A percentile compares a stretch with the other conserved stretches of the same genome.
Conservation (phyloP, 495 filamentous ascomycete species). For the Penicillium odoratum region DNA sequence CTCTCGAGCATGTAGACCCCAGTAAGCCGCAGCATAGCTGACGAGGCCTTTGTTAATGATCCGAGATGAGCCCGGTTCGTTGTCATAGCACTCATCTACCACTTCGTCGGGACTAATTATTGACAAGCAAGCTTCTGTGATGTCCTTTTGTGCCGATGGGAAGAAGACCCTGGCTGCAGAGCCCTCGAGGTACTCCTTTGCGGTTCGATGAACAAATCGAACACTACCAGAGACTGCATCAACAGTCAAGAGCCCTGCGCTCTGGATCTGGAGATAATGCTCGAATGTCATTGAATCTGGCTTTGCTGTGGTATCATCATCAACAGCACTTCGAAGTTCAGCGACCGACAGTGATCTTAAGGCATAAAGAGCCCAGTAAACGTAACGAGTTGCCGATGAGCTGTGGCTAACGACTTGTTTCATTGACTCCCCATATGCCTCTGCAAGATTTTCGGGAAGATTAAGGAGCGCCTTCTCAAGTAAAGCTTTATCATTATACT, state of each 20-base stretch:
- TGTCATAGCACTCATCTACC: constrained; percentile 36
- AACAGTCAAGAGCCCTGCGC: constrained; percentile 27
- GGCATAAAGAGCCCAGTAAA: constrained; percentile 36
- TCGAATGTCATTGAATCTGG: constrained; percentile 16
- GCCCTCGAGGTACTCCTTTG: constrained; percentile 33
- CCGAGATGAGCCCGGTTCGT: constrained; percentile 9
- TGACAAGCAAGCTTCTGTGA: constrained; percentile 32
- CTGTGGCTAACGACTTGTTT: constrained; percentile 30
- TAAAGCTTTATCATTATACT: constrained; percentile 22
- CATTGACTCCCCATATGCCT: constrained; percentile 38
- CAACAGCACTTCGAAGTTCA: constrained; percentile 26
- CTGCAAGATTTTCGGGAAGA: constrained; percentile 32
- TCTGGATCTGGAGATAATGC: constrained; percentile 17
- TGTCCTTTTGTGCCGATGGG: constrained; percentile 31
- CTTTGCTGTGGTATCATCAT: neutral
- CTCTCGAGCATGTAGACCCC: constrained; percentile 34
- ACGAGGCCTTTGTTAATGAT: constrained; percentile 15
- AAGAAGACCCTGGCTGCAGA: constrained; percentile 36
- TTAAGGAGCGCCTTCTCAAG: constrained; percentile 29
- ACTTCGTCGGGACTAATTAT: constrained; percentile 32
- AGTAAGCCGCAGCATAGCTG: constrained; percentile 31
- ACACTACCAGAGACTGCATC: constrained; percentile 28
- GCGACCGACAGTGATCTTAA: constrained; percentile 26
- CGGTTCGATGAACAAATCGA: constrained; percentile 32
- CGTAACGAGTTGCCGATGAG: constrained; percentile 18